phyloP scores from a whole-genome alignment of 331 rosid genomes.

The Cydonia oblonga region DNA sequence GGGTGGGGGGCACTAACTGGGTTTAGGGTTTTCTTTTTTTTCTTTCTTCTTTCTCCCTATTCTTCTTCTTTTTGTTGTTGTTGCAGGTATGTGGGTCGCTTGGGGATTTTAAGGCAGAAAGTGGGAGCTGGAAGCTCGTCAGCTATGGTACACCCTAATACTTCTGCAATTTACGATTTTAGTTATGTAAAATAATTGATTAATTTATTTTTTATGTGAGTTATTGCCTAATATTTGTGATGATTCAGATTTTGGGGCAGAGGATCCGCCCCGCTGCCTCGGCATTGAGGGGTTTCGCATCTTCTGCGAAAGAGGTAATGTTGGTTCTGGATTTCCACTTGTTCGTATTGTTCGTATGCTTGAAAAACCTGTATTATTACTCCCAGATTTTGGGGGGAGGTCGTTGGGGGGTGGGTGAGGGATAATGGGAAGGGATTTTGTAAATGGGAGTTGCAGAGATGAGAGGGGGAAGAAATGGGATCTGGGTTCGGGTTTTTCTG shows the following conservation, averaged over 20 bases:
- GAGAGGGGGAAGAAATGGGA: too few relatives aligned
- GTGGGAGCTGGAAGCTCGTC: not conserved
- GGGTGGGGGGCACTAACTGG: too few relatives aligned
- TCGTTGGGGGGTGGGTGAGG: too few relatives aligned
- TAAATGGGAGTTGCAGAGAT: too few relatives aligned
- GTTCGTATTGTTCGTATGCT: not conserved
- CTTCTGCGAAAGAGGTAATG: conserved; percentile 66
- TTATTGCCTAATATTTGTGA: not conserved
- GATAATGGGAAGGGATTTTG: too few relatives aligned
- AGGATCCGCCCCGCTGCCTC: conserved; percentile 44
- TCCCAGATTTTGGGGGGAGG: not conserved
- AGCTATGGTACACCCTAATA: conserved; percentile 20
- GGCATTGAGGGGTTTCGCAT: conserved; percentile 49
- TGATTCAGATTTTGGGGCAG: conserved; percentile 20
- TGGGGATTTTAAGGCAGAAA: too few relatives aligned
- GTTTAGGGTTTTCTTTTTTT: too few relatives aligned
- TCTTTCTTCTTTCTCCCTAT: too few relatives aligned
- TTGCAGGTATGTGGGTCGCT: too few relatives aligned
- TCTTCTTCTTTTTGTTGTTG: too few relatives aligned
- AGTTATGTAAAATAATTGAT: not conserved
- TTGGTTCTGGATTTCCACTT: not conserved
- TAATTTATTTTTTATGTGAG: not conserved
- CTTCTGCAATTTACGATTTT: not conserved
- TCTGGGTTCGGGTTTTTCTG: too few relatives aligned
- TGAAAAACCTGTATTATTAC: not conserved